Conservation (phyloP, 768 basidiomycete species). For the Phaffia tasmanica region DNA sequence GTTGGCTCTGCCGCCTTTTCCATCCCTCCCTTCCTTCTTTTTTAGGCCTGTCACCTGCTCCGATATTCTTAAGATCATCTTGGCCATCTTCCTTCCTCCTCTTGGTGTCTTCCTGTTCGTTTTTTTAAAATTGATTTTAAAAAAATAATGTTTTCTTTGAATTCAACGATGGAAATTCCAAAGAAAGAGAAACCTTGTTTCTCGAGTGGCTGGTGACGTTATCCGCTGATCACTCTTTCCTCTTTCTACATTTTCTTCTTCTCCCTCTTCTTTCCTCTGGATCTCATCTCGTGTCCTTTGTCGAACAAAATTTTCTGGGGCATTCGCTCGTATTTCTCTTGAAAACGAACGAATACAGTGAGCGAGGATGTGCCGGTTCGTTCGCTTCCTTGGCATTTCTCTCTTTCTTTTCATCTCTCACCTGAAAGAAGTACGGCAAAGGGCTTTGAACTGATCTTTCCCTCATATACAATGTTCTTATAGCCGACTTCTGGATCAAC, state of each 20-base stretch:
- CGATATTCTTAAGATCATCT: constrained; percentile 20
- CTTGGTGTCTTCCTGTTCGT: constrained; percentile 21
- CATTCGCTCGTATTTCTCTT: too few relatives aligned
- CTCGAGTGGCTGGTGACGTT: too few relatives aligned
- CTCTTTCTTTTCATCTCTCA: background rate
- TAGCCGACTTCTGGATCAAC: constrained; percentile 5
- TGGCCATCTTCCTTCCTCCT: constrained; percentile 20
- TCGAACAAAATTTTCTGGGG: too few relatives aligned
- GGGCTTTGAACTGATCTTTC: background rate
- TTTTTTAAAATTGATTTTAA: too few relatives aligned
- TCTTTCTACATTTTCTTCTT: background rate
- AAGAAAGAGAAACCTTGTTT: too few relatives aligned
- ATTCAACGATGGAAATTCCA: too few relatives aligned
- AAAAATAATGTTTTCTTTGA: too few relatives aligned
- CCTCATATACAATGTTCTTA: too few relatives aligned
- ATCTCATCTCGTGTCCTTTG: too few relatives aligned
- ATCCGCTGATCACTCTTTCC: too few relatives aligned
- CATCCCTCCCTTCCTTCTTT: background rate
- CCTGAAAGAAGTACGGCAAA: too few relatives aligned
- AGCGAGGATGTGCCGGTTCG: constrained; percentile 15
- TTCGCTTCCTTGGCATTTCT: background rate
- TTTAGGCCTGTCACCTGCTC: constrained; percentile 12
- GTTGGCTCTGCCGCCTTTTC: background rate
- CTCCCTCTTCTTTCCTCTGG: background rate
- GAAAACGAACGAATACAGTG: background rate